Conservation (phyloP, 2,329 filamentous ascomycete species). For the Trichoderma endophyticum region DNA sequence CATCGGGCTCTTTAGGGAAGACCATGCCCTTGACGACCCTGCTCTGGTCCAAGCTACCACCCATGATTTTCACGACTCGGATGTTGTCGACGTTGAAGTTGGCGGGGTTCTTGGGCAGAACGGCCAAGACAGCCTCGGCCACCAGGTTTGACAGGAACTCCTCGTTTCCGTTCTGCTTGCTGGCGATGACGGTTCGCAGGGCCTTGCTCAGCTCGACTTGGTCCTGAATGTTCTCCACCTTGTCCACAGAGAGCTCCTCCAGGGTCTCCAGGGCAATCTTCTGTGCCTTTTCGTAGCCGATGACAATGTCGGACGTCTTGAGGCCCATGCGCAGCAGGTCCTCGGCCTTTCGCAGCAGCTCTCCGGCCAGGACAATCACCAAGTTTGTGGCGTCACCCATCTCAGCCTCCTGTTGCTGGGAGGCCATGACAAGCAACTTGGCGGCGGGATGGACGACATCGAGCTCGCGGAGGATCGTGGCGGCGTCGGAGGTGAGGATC, state of each 20-base stretch:
- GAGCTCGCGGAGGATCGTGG: slow-evolving; percentile 94
- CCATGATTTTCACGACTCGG: slow-evolving; percentile 99
- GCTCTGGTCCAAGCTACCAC: slow-evolving; percentile 90
- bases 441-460: slow-evolving; percentile 98
- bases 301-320: slow-evolving; percentile 96
- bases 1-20: slow-evolving; percentile 92
- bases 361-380: slow-evolving; percentile 92
- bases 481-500: slow-evolving; percentile 97
- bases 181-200: slow-evolving; percentile 88
- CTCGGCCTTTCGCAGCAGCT: slow-evolving; percentile 95
- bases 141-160: slow-evolving; percentile 83
- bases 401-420: slow-evolving; percentile 97
- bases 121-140: slow-evolving; percentile 77
- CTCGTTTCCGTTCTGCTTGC: slow-evolving; percentile 94
- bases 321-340: slow-evolving; percentile 94
- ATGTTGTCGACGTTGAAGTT: slow-evolving; percentile 99
- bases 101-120: slow-evolving; percentile 89
- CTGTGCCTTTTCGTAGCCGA: slow-evolving; percentile 93
- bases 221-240: slow-evolving; percentile 78
- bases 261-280: slow-evolving; percentile 80
- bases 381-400: slow-evolving; percentile 99
- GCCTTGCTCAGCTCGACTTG: slow-evolving; percentile 89
- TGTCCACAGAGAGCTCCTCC: slow-evolving; percentile 87
- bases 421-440: slow-evolving; percentile 97
- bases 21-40: slow-evolving; percentile 97